Evolutionary conservation across 169 alveolate genomes (phyloP).

Genomic region (Plasmodium knowlesi): DNA sequence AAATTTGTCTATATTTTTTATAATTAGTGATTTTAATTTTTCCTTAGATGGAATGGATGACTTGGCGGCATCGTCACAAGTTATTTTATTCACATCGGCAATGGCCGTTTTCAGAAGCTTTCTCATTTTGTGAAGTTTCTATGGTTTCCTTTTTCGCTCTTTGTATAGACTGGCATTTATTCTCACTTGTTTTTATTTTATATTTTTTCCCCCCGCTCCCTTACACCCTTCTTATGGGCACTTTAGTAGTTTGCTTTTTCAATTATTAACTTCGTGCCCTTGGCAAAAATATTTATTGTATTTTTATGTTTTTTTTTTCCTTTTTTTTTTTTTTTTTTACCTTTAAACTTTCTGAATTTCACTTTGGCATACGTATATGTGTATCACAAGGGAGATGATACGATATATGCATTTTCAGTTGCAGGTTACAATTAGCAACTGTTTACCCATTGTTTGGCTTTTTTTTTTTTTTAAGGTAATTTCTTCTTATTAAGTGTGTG

Average conservation of each 20-base stretch:
- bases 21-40: slow-evolving; percentile 58
- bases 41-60: slow-evolving; percentile 7
- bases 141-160: not conserved
- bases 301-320: not conserved
- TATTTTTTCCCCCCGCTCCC: not conserved
- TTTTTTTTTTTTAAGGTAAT: not conserved
- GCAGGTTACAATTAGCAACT: not conserved
- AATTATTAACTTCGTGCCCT: not conserved
- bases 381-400: not conserved
- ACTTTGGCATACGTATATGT: not conserved
- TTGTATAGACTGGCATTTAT: not conserved
- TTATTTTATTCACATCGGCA: slow-evolving; percentile 41
- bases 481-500: not conserved
- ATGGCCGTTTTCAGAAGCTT: slow-evolving; percentile 62
- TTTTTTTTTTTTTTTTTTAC: slow-evolving; percentile 5
- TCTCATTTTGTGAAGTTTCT: slow-evolving; percentile 39
- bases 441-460: not conserved
- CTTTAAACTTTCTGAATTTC: not conserved
- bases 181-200: not conserved
- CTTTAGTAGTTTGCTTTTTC: not conserved
- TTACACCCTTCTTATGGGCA: not conserved
- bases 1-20: slow-evolving; percentile 65
- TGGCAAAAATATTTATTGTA: not conserved
- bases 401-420: not conserved
- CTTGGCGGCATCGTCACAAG: not conserved